Conservation (phyloP, 345 rosid genomes). For the Populus tremula region DNA sequence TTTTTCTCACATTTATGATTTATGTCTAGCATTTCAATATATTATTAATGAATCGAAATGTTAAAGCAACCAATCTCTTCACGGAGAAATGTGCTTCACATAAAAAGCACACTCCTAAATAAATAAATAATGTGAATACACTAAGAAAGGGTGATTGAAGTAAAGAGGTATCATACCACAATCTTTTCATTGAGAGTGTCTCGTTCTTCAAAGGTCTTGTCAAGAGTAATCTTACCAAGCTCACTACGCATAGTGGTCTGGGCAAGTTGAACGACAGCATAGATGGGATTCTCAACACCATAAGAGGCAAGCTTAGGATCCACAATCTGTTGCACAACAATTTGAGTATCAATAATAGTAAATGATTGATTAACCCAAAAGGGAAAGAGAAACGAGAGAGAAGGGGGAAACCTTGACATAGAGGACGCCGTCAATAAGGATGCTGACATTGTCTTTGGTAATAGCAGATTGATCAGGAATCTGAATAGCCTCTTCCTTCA, state of each 20-base stretch:
- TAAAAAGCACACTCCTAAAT: background rate
- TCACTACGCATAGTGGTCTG: slow-evolving; percentile 98
- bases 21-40: too few relatives aligned
- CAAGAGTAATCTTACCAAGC: slow-evolving; percentile 93
- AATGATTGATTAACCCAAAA: background rate
- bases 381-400: too few relatives aligned
- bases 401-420: slow-evolving; percentile 65
- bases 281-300: slow-evolving; percentile 92
- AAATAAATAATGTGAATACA: background rate
- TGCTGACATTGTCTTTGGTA: slow-evolving; percentile 93
- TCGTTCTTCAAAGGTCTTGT: slow-evolving; percentile 94
- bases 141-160: background rate
- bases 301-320: slow-evolving; percentile 85
- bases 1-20: too few relatives aligned
- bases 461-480: slow-evolving; percentile 89
- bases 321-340: slow-evolving; percentile 49
- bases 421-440: slow-evolving; percentile 84
- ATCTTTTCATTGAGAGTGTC: slow-evolving; percentile 89
- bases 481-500: slow-evolving; percentile 94
- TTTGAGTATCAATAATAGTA: background rate
- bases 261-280: slow-evolving; percentile 86
- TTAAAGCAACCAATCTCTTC: background rate
- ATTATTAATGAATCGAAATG: background rate
- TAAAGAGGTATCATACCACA: slow-evolving; percentile 57
- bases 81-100: too few relatives aligned